These are phyloP conservation scores for Noccaea caerulescens DNA, from an alignment of 345 rosid genomes.

Conservation along the genomic window DNA sequence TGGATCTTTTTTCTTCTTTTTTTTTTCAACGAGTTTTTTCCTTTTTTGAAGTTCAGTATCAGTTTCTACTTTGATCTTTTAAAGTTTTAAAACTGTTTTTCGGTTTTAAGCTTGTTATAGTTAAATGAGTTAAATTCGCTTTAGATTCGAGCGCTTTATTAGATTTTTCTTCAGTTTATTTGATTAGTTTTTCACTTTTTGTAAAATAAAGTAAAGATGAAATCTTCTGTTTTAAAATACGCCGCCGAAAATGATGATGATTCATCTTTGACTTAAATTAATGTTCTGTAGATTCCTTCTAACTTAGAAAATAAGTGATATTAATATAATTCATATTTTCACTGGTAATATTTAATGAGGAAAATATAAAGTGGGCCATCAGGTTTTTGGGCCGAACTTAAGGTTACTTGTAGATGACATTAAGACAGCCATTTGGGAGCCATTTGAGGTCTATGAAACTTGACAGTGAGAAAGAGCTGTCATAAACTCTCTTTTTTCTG, in stretches of 20 bases:
- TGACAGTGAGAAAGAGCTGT: too few relatives aligned
- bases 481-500: not conserved
- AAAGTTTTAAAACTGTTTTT: not conserved
- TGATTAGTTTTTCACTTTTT: not conserved
- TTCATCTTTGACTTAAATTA: slow-evolving; percentile 1
- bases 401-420: slow-evolving; percentile 31
- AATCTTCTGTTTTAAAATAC: slow-evolving; percentile 9
- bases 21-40: not conserved
- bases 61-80: slow-evolving; percentile 21
- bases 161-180: not conserved
- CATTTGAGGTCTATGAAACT: not conserved
- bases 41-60: not conserved
- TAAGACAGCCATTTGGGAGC: slow-evolving; percentile 15
- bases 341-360: not conserved
- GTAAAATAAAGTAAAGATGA: not conserved
- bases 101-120: slow-evolving; percentile 30
- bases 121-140: slow-evolving; percentile 23
- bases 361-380: slow-evolving; percentile 21
- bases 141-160: slow-evolving; percentile 12
- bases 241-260: slow-evolving; percentile 24
- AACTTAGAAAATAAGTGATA: not conserved
- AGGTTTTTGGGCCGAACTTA: slow-evolving; percentile 28
- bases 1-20: slow-evolving; percentile 2
- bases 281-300: not conserved
- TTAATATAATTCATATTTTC: not conserved